Base-by-base conservation (phyloP, 1,284 basidiomycete genomes). In the Ceratobasidium sp. region DNA sequence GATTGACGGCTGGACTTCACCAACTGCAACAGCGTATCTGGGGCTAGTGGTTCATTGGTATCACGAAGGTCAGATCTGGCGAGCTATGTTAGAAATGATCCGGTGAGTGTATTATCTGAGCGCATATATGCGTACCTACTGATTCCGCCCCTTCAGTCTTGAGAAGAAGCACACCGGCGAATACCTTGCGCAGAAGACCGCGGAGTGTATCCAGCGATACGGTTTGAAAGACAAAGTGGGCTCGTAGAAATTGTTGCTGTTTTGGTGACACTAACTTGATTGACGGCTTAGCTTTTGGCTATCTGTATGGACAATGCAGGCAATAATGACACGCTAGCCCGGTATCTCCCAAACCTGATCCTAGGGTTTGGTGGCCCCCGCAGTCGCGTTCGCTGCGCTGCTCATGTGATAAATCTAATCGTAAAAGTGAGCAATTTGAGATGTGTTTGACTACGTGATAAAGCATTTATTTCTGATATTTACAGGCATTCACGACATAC, bases 221-320 rank as follows among this genome's bases (percentile, higher is more conserved):
- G 44, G 49, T 20, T 26, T 68, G 9, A 40, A 33, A 4, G 15
- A 28, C 2, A 68, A 68, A 23, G 66, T 68, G 33, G 33, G 20
- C 18, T 60, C 10, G 10, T 26, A 55, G 5, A 20, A 5, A 20
- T 12, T 20, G 5, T 10, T 20, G 15, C 5, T 23, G n/a, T 28
- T 15, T 55, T 12, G 53, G 10, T 20, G n/a, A 20, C 56, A 60
- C 49, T 51, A 10, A 49, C 20, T 9, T 5, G 33, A 3, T 9
- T 60, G 26, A 33, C 23, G 26, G 3, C 26, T 23, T 33, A 68
- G 66, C 49, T 68, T 9, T 6, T 68, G 40, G 5, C 66, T 7
- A 39, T 68, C 26, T 46, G 42, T n/a, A 26, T 68, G 46, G 66
- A 68, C 23, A 68, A 68, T 51, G 66, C 66, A 12, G 51, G 66